These are phyloP conservation scores for Nicotiana knightiana DNA, from an alignment of 257 asterid species.

Conservation along the genomic window DNA sequence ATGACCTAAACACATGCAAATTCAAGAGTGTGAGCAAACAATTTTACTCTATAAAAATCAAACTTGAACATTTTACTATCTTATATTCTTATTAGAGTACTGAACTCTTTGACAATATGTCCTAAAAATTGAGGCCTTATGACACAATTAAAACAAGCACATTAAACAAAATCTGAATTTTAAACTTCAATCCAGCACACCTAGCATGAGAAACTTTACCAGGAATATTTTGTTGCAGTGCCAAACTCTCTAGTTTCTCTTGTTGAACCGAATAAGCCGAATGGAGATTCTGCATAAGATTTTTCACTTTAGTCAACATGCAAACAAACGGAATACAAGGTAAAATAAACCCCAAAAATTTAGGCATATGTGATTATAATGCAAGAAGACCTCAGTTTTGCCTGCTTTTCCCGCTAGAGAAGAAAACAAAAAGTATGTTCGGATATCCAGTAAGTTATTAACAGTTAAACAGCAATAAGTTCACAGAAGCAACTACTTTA, in stretches of 20 bases:
- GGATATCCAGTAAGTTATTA: not conserved
- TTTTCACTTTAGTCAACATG: not conserved
- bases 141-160: not conserved
- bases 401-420: not conserved
- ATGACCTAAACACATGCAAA: conserved; percentile 23
- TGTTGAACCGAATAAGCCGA: conserved; percentile 15
- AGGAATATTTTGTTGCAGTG: conserved; percentile 16
- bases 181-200: not conserved
- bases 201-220: conserved; percentile 27
- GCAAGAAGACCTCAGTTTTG: not conserved
- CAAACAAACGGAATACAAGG: not conserved
- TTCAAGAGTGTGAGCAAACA: not conserved
- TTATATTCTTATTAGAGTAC: not conserved
- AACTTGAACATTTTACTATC: not conserved
- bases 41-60: not conserved
- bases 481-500: not conserved
- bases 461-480: not conserved
- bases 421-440: not conserved
- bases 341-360: not conserved
- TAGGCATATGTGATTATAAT: not conserved
- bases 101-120: not conserved
- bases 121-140: not conserved
- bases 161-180: not conserved
- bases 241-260: conserved; percentile 16
- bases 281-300: conserved; percentile 12